Percentiles rank a stretch among this genome's conserved stretches.
Conservation (phyloP, 1,139 yeast species). For the Geotrichum reessii region DNA sequence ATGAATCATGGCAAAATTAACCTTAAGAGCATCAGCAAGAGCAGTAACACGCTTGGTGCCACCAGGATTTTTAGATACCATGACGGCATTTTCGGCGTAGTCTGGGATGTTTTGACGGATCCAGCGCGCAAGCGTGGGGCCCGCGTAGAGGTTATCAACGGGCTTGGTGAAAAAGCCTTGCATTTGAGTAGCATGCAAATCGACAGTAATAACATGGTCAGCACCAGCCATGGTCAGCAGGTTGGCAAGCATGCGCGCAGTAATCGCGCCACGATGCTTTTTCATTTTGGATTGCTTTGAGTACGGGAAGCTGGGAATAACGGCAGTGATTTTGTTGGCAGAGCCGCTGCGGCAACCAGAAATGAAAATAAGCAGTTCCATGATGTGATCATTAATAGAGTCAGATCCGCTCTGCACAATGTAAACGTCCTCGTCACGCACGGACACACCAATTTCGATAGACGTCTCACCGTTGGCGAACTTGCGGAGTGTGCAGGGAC, state of each 20-base stretch:
- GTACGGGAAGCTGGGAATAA: slow-evolving; percentile 94
- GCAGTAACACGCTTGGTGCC: slow-evolving; percentile 98
- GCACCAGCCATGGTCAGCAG: slow-evolving; percentile 97
- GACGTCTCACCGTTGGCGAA: slow-evolving; percentile 97
- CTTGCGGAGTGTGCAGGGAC: slow-evolving; percentile 83
- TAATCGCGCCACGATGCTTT: slow-evolving; percentile 96
- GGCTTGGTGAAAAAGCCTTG: slow-evolving; percentile 98
- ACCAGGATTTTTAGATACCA: slow-evolving; percentile 95
- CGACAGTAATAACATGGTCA: slow-evolving; percentile 97
- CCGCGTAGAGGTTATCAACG: slow-evolving; percentile 92
- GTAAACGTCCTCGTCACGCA: slow-evolving; percentile 94
- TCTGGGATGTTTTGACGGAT: slow-evolving; percentile 83
- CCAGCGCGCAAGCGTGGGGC: slow-evolving; percentile 96
- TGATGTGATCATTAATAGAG: slow-evolving; percentile 85
- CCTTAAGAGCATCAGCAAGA: slow-evolving; percentile 88
- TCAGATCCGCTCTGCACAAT: slow-evolving; percentile 92
- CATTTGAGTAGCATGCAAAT: slow-evolving; percentile 96
- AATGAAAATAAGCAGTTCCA: slow-evolving; percentile 88
- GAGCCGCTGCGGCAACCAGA: slow-evolving; percentile 97
- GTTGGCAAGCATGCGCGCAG: slow-evolving; percentile 97
- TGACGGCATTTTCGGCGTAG: slow-evolving; percentile 76
- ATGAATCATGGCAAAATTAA: slow-evolving; percentile 97
- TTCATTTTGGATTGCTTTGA: slow-evolving; percentile 97
- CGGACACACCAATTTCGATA: slow-evolving; percentile 89
- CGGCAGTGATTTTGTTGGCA: slow-evolving; percentile 94